phyloP scores from a whole-genome alignment of 768 basidiomycete species.

The Suillus americanus region DNA sequence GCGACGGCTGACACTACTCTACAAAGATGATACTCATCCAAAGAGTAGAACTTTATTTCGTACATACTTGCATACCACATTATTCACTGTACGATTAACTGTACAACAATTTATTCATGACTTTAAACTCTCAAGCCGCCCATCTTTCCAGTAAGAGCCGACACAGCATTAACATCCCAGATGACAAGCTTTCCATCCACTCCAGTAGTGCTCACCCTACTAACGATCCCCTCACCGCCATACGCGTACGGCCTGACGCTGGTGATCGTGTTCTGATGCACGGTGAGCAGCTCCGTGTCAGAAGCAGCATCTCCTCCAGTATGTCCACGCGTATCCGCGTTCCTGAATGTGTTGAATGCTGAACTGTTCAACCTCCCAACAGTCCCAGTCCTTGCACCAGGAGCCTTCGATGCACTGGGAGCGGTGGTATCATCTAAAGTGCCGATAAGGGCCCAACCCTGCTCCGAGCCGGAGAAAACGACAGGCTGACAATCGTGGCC shows the following conservation, averaged over 20 bases:
- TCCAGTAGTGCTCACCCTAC: constrained; percentile 84
- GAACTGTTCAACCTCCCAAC: constrained; percentile 85
- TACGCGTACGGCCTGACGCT: constrained; percentile 73
- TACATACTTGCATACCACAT: not conserved
- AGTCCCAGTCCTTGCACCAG: constrained; percentile 43
- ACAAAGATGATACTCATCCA: not conserved
- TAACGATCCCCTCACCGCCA: constrained; percentile 53
- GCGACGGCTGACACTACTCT: constrained; percentile 11
- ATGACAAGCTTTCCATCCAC: constrained; percentile 93
- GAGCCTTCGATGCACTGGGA: constrained; percentile 35
- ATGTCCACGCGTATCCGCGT: constrained; percentile 78
- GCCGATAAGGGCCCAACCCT: constrained; percentile 78
- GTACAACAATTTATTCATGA: constrained; percentile 16
- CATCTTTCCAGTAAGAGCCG: constrained; percentile 47
- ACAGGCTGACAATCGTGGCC: constrained; percentile 98
- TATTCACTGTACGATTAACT: not conserved
- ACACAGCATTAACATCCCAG: constrained; percentile 76
- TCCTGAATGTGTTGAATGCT: constrained; percentile 92
- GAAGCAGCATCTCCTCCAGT: constrained; percentile 33
- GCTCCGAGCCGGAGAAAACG: constrained; percentile 72
- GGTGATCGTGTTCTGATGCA: constrained; percentile 99
- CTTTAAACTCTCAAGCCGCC: constrained; percentile 46
- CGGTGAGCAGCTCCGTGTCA: constrained; percentile 80
- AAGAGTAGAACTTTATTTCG: not conserved
- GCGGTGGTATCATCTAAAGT: constrained; percentile 80